Conservation (phyloP, 202 grass and related monocot genomes). For the Setaria viridis region DNA sequence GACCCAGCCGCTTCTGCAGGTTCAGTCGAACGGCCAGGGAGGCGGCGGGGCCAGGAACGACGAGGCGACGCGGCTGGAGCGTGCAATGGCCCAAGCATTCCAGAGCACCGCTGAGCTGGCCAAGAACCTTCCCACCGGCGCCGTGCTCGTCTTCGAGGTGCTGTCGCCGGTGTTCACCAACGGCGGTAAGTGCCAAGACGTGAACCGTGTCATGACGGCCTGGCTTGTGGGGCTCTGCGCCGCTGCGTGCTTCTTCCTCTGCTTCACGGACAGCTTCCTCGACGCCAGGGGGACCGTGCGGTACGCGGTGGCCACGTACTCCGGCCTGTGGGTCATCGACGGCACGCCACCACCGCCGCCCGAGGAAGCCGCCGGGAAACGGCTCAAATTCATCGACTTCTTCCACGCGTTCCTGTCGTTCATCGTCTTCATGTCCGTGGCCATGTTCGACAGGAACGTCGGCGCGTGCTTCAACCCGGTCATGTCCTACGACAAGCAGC, state of each 20-base stretch:
- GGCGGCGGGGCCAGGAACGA: slow-evolving; percentile 1
- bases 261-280: slow-evolving; percentile 77
- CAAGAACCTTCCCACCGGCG: slow-evolving; percentile 69
- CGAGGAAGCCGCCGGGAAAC: slow-evolving; percentile 26
- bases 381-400: slow-evolving; percentile 63
- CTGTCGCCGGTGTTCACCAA: slow-evolving; percentile 72
- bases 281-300: slow-evolving; percentile 48
- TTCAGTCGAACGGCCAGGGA: not conserved
- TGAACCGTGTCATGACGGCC: slow-evolving; percentile 56
- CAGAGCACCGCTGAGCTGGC: slow-evolving; percentile 60
- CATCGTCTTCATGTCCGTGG: slow-evolving; percentile 64
- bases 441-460: slow-evolving; percentile 63
- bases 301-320: slow-evolving; percentile 53
- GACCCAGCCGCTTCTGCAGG: slow-evolving; percentile 31
- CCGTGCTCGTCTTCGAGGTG: slow-evolving; percentile 71
- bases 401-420: slow-evolving; percentile 64
- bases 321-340: slow-evolving; percentile 69
- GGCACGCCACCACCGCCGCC: slow-evolving; percentile 44
- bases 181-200: slow-evolving; percentile 51
- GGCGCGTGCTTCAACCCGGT: slow-evolving; percentile 67
- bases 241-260: slow-evolving; percentile 54
- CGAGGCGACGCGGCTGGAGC: slow-evolving; percentile 41
- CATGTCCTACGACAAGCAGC: slow-evolving; percentile 49
- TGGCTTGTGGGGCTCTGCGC: slow-evolving; percentile 61
- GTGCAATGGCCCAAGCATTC: slow-evolving; percentile 48